These are phyloP conservation scores for Fusarium ambrosium DNA, from an alignment of 2,329 filamentous ascomycete genomes.

Conservation along the genomic window DNA sequence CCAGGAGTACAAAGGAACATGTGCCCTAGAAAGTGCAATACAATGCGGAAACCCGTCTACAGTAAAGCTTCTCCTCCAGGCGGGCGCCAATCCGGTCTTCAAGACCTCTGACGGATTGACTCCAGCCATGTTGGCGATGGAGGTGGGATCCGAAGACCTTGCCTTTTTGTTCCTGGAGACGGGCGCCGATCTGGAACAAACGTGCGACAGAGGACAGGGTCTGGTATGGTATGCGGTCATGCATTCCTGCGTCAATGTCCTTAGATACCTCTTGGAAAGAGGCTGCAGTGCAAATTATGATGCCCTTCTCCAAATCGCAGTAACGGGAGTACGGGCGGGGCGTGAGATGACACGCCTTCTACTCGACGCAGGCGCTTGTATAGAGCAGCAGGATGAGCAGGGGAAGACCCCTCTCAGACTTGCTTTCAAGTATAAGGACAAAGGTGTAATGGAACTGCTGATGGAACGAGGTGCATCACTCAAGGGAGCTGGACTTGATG, in stretches of 20 bases:
- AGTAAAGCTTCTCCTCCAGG: neutral
- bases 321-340: no score
- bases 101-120: neutral
- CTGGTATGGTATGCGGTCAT: slow-evolving; percentile 13
- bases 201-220: neutral
- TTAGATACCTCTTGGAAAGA: neutral
- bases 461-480: neutral
- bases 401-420: neutral
- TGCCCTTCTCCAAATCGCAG: neutral
- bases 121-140: slow-evolving; percentile 9
- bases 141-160: neutral
- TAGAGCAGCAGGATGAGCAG: neutral
- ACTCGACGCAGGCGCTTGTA: neutral
- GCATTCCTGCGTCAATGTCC: neutral
- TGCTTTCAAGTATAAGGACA: neutral
- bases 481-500: neutral
- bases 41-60: neutral
- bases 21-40: slow-evolving; percentile 4
- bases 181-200: neutral
- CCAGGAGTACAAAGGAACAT: neutral
- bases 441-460: neutral
- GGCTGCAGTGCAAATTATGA: neutral
- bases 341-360: neutral
- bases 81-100: neutral
- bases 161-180: neutral